Conservation (phyloP, 208 protist species). For the Acanthamoeba polyphaga region DNA sequence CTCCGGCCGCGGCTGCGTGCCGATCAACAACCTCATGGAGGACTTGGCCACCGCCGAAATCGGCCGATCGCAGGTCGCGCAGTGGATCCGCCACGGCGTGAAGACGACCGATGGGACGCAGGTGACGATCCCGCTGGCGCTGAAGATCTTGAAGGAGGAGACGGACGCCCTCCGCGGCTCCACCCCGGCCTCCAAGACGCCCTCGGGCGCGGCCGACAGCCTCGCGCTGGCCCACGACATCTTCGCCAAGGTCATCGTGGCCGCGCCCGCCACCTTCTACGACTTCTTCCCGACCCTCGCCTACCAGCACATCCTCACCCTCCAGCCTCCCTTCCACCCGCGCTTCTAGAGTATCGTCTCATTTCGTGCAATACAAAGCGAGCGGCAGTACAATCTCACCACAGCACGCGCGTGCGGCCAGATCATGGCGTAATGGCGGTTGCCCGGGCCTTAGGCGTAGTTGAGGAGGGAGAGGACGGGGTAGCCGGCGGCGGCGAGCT, state of each 20-base stretch:
- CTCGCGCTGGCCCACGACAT: not conserved
- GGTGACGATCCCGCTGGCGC: conserved; percentile 24
- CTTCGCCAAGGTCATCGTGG: conserved; percentile 29
- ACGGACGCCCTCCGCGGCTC: conserved; percentile 9
- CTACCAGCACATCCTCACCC: conserved; percentile 39
- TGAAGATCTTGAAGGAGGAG: conserved; percentile 35
- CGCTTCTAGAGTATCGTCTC: not conserved
- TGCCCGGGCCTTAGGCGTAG: not conserved
- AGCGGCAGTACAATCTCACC: not conserved
- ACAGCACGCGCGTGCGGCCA: not conserved
- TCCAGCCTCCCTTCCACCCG: not conserved
- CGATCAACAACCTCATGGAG: conserved; percentile 82
- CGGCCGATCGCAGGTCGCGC: conserved; percentile 72
- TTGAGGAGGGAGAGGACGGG: conserved; percentile 32
- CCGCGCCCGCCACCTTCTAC: conserved; percentile 3
- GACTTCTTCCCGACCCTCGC: conserved; percentile 12
- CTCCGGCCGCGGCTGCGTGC: conserved; percentile 79
- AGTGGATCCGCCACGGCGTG: not conserved
- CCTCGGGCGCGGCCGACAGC: conserved; percentile 32
- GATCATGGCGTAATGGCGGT: too few relatives aligned
- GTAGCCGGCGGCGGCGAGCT: not conserved
- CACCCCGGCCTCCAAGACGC: conserved; percentile 22
- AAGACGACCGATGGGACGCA: conserved; percentile 15
- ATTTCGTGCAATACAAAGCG: not conserved
- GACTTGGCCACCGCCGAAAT: conserved; percentile 85